Evolutionary conservation across 202 grass and related monocot species (phyloP), one percentile per base, ranked within the genome.

Genomic region (Panicum hallii): DNA sequence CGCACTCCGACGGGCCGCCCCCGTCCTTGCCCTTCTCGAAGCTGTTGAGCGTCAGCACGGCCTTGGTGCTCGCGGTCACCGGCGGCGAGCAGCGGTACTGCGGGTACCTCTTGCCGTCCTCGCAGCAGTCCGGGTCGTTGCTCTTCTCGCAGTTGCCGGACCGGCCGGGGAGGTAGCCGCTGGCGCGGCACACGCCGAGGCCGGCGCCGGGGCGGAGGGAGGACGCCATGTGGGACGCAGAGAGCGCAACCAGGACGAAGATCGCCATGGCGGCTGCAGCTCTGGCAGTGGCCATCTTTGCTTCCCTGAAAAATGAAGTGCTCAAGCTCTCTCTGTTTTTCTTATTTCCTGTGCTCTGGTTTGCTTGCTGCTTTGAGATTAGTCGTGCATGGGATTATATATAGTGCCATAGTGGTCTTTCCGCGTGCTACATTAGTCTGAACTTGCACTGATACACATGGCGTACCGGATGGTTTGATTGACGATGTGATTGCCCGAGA

Each of bases 1-100:
- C 91, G 26, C 91, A 97, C 70, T 93, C 89, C 9, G 94, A 87
- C 1, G 81, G 74, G 11, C 75, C 89, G 3, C 91, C 89, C 2
- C 94, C 85, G 13, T 92, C 91, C 12, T 88, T 84, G 42, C 87
- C 54, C 54, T 57, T 57, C 54, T 57, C 54, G 54, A 57, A 57
- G 54, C 54, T 57, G 54, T 57, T 57, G 54, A 57, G 54, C 54
- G 54, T 57, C 54, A 57, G 54, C 20, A 57, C 54, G 20, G 20
- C 54, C 54, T 57, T 57, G 20, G 54, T 57, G 20, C 8, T 57
- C 0, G 54, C 19, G 0, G 54, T 57, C 7, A 57, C 54, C 20
- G 54, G 54, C 20, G 20, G 54, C 20, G 54, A 57, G 54, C 54
- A 57, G 0, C 7, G 54, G 20, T 57, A 57, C 8, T 57, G 54